These are phyloP conservation scores for Blastobotrys illinoisensis DNA, from an alignment of 1,139 yeast species.

Conservation along the genomic window DNA sequence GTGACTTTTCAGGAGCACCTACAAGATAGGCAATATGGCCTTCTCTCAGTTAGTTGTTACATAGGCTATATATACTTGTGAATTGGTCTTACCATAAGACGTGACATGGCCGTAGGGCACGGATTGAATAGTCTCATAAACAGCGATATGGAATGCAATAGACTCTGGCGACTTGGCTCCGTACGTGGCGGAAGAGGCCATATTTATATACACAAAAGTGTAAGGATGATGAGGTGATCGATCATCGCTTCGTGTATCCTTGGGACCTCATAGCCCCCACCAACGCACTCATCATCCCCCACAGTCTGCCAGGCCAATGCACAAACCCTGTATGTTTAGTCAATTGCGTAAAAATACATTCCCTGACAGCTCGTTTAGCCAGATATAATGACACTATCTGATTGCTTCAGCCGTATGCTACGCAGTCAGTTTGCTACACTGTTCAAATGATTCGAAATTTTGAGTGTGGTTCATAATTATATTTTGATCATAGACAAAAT, in stretches of 20 bases:
- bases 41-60: slow-evolving; percentile 10
- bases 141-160: slow-evolving; percentile 55
- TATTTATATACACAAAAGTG: neutral
- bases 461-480: slow-evolving; percentile 4
- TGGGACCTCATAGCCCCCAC: neutral
- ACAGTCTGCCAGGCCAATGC: neutral
- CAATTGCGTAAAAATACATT: neutral
- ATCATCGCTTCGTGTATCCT: neutral
- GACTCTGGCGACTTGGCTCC: slow-evolving; percentile 42
- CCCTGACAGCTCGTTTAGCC: too few relatives aligned
- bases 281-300: neutral
- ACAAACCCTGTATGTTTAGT: too few relatives aligned
- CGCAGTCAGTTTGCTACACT: too few relatives aligned
- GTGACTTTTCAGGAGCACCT: slow-evolving; percentile 57
- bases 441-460: too few relatives aligned
- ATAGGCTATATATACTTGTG: neutral
- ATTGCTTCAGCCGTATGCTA: too few relatives aligned
- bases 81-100: slow-evolving; percentile 47
- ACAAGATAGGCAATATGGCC: slow-evolving; percentile 65
- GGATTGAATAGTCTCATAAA: slow-evolving; percentile 47
- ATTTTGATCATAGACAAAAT: slow-evolving; percentile 1
- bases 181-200: slow-evolving; percentile 11
- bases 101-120: slow-evolving; percentile 67
- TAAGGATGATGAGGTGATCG: neutral
- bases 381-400: too few relatives aligned